A percentile compares a stretch with the other conserved stretches of the same genome.
Conservation (phyloP, 306 rosid genomes). For the Gastrolobium villosum region DNA sequence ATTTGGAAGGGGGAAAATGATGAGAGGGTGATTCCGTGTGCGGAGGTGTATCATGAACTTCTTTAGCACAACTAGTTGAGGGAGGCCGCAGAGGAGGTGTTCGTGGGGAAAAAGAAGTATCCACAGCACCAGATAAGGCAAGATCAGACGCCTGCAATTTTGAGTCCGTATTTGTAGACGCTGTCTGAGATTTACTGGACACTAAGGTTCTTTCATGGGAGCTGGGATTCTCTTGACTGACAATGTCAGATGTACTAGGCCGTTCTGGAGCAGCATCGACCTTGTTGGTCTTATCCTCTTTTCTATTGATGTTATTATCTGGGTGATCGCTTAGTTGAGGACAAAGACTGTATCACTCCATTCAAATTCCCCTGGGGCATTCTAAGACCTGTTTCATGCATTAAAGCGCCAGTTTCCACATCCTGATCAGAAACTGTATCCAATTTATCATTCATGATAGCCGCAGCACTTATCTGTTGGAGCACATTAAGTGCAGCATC, state of each 20-base stretch:
- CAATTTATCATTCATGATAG: slow-evolving; percentile 57
- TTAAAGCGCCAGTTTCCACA: slow-evolving; percentile 42
- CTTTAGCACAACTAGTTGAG: slow-evolving; percentile 32
- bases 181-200: slow-evolving; percentile 41
- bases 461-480: slow-evolving; percentile 69
- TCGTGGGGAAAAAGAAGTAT: slow-evolving; percentile 58
- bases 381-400: slow-evolving; percentile 57
- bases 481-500: slow-evolving; percentile 75
- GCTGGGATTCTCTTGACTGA: slow-evolving; percentile 42
- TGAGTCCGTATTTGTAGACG: slow-evolving; percentile 40
- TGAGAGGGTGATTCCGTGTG: slow-evolving; percentile 41
- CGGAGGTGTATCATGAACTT: slow-evolving; percentile 53
- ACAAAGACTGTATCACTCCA: slow-evolving; percentile 37
- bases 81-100: slow-evolving; percentile 59
- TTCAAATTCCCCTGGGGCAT: slow-evolving; percentile 47
- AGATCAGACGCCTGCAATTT: slow-evolving; percentile 42
- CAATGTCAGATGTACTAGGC: slow-evolving; percentile 27
- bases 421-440: slow-evolving; percentile 54
- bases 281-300: slow-evolving; percentile 52
- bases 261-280: slow-evolving; percentile 38
- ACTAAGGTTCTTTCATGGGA: slow-evolving; percentile 48
- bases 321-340: slow-evolving; percentile 57
- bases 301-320: slow-evolving; percentile 42
- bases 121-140: slow-evolving; percentile 50
- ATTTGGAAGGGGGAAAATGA: slow-evolving; percentile 45